phyloP scores from a whole-genome alignment of 2,329 filamentous ascomycete species.

The Ophiosphaerella narmari region DNA sequence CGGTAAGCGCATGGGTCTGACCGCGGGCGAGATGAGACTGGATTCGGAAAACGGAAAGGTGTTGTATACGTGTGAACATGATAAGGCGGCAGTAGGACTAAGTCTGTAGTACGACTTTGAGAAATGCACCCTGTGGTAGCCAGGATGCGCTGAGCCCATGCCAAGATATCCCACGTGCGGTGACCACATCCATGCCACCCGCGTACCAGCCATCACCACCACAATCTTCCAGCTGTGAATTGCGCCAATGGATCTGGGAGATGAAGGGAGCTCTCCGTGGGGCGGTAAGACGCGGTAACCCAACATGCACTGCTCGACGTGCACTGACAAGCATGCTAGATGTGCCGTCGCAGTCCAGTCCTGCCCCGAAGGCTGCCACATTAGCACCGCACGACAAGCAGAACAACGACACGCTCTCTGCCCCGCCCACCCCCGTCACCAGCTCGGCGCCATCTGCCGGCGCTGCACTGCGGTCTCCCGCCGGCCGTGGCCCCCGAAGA shows the following conservation, averaged over 20 bases:
- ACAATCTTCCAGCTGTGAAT: slow-evolving; percentile 13
- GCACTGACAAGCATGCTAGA: slow-evolving; percentile 43
- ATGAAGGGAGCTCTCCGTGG: slow-evolving; percentile 50
- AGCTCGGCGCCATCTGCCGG: slow-evolving; percentile 42
- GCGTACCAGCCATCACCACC: slow-evolving; percentile 13
- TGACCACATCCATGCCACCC: slow-evolving; percentile 8
- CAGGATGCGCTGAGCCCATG: too few species aligned
- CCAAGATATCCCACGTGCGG: not conserved
- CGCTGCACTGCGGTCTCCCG: slow-evolving; percentile 53
- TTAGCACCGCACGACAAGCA: slow-evolving; percentile 40
- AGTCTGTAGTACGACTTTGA: slow-evolving; percentile 1
- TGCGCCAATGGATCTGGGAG: slow-evolving; percentile 48
- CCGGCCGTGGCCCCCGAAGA: slow-evolving; percentile 56
- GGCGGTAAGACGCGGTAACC: slow-evolving; percentile 37
- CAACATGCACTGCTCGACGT: not conserved
- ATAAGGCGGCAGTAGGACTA: slow-evolving; percentile 37
- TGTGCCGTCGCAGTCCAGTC: slow-evolving; percentile 52
- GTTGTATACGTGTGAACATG: slow-evolving; percentile 47
- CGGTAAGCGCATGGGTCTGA: slow-evolving; percentile 48
- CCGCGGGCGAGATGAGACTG: slow-evolving; percentile 48
- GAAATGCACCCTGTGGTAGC: not conserved
- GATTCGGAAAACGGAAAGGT: slow-evolving; percentile 43
- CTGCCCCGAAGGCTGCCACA: slow-evolving; percentile 47
- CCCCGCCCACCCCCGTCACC: slow-evolving; percentile 22
- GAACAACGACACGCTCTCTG: slow-evolving; percentile 28